Evolutionary conservation across 169 alveolate genomes (phyloP), one percentile per base, ranked within the genome.

Genomic region (Plasmodium knowlesi): DNA sequence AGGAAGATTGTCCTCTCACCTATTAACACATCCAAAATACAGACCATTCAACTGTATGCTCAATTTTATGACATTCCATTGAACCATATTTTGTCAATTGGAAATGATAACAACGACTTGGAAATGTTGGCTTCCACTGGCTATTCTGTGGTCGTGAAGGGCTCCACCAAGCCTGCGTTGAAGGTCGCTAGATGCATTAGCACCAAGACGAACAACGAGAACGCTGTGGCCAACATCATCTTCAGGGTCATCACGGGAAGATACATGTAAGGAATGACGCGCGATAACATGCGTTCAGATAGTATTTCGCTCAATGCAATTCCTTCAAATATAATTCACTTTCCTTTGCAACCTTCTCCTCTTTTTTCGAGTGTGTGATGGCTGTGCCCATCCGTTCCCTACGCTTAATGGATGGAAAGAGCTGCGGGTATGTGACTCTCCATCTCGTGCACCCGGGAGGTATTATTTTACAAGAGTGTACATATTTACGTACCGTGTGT

Each of bases 51-150:
- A 4, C 34, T 50, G 43, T 54, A 54, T 32, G 34, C 93, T 19
- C 84, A 76, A 43, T 78, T 86, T 32, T 74, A 86, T 76, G 43
- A 78, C 57, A 57, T 86, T n/a, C 50, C 79, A 10, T 19, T 86
- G 46, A 50, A 43, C 14, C 70, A 76, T 2, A 32, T 86, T n/a
- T 78, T 86, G 54, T 86, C 93, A 1, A 86, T 86, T 19, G 93
- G 86, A 34, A 86, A 86, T 76, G 93, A 74, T 54, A 25, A 28
- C 16, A 86, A 86, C 70, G 93, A 86, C 32, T 9, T 86, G n/a
- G 86, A 86, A 14, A 37, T 86, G 81, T 54, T 86, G 70, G 82
- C 93, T 32, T 22, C 86, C 12, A 86, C 86, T 0, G 93, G 93
- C 12, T 86, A 74, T 46, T 86, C 93, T 3, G 93, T 86, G 6